phyloP scores from a whole-genome alignment of 1,284 basidiomycete species.

The Sanguinoderma infundibulare region DNA sequence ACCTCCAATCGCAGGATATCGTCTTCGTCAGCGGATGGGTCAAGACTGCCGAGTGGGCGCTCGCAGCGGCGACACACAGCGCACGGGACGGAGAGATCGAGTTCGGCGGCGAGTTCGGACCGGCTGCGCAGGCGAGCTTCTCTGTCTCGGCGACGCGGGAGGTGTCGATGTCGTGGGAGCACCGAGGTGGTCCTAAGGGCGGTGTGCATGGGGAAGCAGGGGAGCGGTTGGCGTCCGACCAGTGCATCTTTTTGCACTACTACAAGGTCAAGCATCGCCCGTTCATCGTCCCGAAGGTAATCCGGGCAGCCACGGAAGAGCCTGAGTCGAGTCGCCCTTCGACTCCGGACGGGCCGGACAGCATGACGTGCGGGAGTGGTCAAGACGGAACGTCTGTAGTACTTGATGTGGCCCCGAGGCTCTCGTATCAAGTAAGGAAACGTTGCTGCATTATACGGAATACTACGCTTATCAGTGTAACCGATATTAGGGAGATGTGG shows the following conservation, averaged over 20 bases:
- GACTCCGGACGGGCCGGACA: background rate
- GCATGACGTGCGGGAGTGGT: background rate
- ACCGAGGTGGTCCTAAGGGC: constrained; percentile 3
- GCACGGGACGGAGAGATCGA: constrained; percentile 17
- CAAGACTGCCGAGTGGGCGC: constrained; percentile 29
- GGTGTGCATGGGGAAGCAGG: background rate
- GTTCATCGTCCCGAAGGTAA: constrained; percentile 1
- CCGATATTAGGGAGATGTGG: background rate
- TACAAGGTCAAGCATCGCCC: constrained; percentile 11
- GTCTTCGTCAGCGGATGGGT: constrained; percentile 26
- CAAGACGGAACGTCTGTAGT: background rate
- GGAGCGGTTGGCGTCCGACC: constrained; percentile 1
- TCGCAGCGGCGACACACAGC: constrained; percentile 24
- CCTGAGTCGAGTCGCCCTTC: background rate
- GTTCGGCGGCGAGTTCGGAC: constrained; percentile 17
- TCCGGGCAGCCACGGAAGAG: background rate
- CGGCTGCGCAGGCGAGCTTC: constrained; percentile 14
- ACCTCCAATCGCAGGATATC: constrained; percentile 22
- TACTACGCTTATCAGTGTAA: background rate
- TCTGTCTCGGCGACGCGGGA: constrained; percentile 3
- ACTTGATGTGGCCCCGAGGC: background rate
- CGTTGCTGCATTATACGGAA: no score
- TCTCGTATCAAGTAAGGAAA: background rate
- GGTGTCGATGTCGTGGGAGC: constrained; percentile 4
- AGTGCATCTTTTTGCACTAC: constrained; percentile 12